These are phyloP conservation scores for Rhizopogon salebrosus DNA, from an alignment of 768 basidiomycete genomes.

Conservation along the genomic window DNA sequence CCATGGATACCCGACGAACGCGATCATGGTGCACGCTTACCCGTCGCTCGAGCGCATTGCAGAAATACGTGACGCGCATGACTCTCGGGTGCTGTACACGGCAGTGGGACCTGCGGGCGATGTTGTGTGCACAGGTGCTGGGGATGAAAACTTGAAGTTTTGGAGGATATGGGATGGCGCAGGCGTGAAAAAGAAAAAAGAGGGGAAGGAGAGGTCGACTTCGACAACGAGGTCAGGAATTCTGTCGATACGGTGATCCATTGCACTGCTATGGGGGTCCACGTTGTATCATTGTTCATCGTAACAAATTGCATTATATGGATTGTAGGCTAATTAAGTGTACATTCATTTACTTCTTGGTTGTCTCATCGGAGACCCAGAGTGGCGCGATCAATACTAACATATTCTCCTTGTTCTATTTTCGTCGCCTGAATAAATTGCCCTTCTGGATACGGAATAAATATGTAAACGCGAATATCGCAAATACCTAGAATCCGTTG, in stretches of 20 bases:
- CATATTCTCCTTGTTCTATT: background rate
- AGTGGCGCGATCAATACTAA: no score
- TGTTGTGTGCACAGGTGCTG: slow-evolving; percentile 86
- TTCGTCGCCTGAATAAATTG: background rate
- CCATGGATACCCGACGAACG: slow-evolving; percentile 91
- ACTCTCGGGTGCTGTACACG: slow-evolving; percentile 83
- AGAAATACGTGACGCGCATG: slow-evolving; percentile 90
- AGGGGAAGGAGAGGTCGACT: slow-evolving; percentile 27
- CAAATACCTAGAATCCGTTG: background rate
- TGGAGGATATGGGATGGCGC: slow-evolving; percentile 82
- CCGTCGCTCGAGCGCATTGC: slow-evolving; percentile 61
- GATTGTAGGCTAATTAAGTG: no score
- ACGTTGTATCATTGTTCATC: no score
- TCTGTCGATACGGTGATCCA: slow-evolving; percentile 29
- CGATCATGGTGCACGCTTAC: slow-evolving; percentile 78
- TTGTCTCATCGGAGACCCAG: no score
- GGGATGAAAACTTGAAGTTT: slow-evolving; percentile 96
- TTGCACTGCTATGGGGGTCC: no score
- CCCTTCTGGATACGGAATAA: background rate
- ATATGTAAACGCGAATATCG: background rate
- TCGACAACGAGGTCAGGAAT: slow-evolving; percentile 26
- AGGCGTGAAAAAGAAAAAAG: slow-evolving; percentile 30
- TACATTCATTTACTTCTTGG: no score
- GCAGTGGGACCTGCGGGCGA: slow-evolving; percentile 85
- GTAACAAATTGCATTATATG: no score